These are phyloP conservation scores for Mycena metata DNA, from an alignment of 768 basidiomycete species.

Conservation along the genomic window DNA sequence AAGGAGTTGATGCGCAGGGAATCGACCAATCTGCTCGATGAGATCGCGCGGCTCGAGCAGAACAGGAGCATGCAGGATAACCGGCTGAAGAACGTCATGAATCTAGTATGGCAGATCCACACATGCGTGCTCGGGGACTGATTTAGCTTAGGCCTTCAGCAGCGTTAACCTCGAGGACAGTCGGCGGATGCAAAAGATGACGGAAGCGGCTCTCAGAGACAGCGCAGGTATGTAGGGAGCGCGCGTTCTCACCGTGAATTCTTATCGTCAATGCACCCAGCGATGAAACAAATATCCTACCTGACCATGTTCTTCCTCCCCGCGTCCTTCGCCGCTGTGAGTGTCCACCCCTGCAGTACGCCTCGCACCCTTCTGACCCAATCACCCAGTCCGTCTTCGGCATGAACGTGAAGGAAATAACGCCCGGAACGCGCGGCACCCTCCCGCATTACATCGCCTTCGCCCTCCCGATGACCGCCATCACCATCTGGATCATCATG, in stretches of 20 bases:
- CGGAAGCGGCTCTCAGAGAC: constrained; percentile 56
- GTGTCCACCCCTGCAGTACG: constrained; percentile 25
- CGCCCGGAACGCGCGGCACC: constrained; percentile 44
- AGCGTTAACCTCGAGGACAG: constrained; percentile 65
- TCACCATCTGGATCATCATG: constrained; percentile 63
- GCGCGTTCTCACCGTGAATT: background rate
- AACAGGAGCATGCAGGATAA: constrained; percentile 57
- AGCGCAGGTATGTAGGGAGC: constrained; percentile 55
- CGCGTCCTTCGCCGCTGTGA: constrained; percentile 61
- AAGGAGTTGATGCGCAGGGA: constrained; percentile 55
- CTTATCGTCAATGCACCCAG: constrained; percentile 38
- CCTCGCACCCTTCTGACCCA: background rate
- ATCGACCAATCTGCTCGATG: constrained; percentile 60
- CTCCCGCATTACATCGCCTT: constrained; percentile 55
- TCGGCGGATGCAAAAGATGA: constrained; percentile 54
- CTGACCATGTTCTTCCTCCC: constrained; percentile 75
- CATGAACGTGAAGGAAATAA: constrained; percentile 68
- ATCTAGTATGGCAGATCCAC: constrained; percentile 51
- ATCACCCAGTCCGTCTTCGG: constrained; percentile 61
- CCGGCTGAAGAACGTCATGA: constrained; percentile 65
- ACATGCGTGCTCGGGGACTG: background rate
- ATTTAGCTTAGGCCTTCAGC: constrained; percentile 56
- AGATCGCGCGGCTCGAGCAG: constrained; percentile 63
- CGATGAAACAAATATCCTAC: constrained; percentile 68
- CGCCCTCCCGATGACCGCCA: constrained; percentile 56